Evolutionary conservation across 305 asterid species (phyloP), one percentile per base, ranked within the genome.

Genomic region (Rubia tinctorum): DNA sequence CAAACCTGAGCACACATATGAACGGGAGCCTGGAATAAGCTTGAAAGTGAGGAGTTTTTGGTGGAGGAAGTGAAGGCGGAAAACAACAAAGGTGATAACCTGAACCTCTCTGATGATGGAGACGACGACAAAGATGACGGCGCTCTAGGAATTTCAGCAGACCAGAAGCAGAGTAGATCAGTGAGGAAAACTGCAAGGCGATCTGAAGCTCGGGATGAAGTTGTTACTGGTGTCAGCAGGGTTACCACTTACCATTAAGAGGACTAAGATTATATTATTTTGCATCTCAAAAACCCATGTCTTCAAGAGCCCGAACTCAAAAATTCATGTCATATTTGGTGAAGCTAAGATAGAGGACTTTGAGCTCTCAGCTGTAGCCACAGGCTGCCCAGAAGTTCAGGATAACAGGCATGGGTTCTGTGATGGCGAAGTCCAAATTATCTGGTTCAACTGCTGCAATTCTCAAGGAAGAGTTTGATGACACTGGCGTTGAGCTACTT

Each of bases 181-280:
- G 98, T 68, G 99, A 94, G 92, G 92, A 94, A 84, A 94, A 94
- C 65, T 86, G 98, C 6, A 94, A 94, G 86, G 99, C 99, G 72
- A 90, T 94, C 76, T 90, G 88, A 94, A 90, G 83, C 93, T 94
- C 42, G 99, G 99, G 67, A 90, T 94, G 98, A 92, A 92, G 76
- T 94, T 47, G 86, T 92, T 74, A 69, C 86, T 5, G 96, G 96
- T 73, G 98, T 92, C 62, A 88, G 94, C 79, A 82, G 96, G 82
- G 97, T n/a, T n/a, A n/a, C n/a, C n/a, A n/a, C n/a, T 92, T 83
- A 92, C 98, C 13, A 90, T 92, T 44, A 90, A 90, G 94, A 87
- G 93, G 77, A 85, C 96, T 56, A 94, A 94, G 80, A 89, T 92
- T 47, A 77, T 88, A 53, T 27, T 93, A 71, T 93, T 93, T 73